Evolutionary conservation across 768 basidiomycete genomes (phyloP), one percentile per base, ranked within the genome.

Genomic region (Lactarius tabidus): DNA sequence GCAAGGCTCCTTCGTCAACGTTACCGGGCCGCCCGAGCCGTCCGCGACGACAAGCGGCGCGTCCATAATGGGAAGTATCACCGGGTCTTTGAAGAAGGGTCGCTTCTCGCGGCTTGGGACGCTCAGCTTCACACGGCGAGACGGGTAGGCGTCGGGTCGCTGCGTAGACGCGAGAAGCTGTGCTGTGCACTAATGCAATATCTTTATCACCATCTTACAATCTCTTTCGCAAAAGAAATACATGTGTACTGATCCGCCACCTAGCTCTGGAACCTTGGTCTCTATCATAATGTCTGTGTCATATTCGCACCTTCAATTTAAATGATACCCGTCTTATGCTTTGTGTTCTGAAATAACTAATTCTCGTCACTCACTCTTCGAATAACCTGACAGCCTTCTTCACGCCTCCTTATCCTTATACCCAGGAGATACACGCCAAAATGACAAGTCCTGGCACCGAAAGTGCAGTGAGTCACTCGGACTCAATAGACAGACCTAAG

Each of bases 61-160:
- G 23, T 89, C 89, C 3, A 85, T 85, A 48, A 80, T 87, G 66
- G 86, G 87, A 15, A 82, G 82, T 57, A 85, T 85, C 79, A 29
- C 82, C 66, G 82, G 84, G 12, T 89, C 88, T 4, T 77, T 91
- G 56, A 87, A 84, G 72, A 89, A 84, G 72, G 89, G 86, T 1
- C 85, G 90, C 15, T 84, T 91, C 70, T 89, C 89, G 43, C 83
- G 88, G 54, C 86, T 93, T 64, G 89, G 90, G 26, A 91, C 88
- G 71, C 77, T 91, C 20, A 87, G 79, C 67, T 88, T 89, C 73
- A 86, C 86, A 33, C 80, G 87, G 57, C 80, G 82, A 31, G 73
- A 71, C 59, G 71, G 75, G 3, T 39, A 53, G 59, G 55, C 65
- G 48, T 63, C 61, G 52, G 53, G 51, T 26, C 18, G 41, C 45